phyloP scores from a whole-genome alignment of 2,329 filamentous ascomycete species.

The Tolypocladium pustulatum region DNA sequence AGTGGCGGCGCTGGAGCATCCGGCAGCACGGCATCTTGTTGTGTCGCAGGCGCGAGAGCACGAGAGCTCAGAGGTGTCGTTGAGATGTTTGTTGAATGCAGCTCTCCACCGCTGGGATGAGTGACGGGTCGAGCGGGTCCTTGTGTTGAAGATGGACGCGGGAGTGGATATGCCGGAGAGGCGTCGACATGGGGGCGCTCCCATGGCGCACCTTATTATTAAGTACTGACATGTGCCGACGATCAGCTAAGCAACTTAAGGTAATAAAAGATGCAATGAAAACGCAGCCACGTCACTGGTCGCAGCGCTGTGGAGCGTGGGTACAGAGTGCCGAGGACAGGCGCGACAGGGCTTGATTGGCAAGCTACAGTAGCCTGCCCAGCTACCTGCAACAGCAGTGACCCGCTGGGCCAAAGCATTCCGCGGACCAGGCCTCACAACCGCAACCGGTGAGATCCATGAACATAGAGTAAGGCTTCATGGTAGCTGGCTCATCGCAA shows the following conservation, averaged over 20 bases:
- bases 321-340: background rate
- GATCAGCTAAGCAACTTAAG: no score
- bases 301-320: background rate
- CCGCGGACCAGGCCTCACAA: no score
- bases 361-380: no score
- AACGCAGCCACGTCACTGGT: background rate
- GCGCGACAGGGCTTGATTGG: no score
- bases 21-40: conserved; percentile 5
- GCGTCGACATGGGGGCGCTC: no score
- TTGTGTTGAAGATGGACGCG: background rate
- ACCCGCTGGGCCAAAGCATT: no score
- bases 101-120: background rate
- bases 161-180: background rate
- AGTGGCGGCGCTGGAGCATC: background rate
- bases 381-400: no score
- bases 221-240: background rate
- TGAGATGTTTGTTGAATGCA: background rate
- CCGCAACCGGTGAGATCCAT: no score
- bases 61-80: background rate
- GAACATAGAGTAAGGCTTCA: no score
- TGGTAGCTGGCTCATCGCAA: no score
- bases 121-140: background rate
- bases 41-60: background rate
- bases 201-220: no score
- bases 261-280: background rate